These are phyloP conservation scores for Misopates orontium DNA, from an alignment of 257 asterid species.

Conservation along the genomic window DNA sequence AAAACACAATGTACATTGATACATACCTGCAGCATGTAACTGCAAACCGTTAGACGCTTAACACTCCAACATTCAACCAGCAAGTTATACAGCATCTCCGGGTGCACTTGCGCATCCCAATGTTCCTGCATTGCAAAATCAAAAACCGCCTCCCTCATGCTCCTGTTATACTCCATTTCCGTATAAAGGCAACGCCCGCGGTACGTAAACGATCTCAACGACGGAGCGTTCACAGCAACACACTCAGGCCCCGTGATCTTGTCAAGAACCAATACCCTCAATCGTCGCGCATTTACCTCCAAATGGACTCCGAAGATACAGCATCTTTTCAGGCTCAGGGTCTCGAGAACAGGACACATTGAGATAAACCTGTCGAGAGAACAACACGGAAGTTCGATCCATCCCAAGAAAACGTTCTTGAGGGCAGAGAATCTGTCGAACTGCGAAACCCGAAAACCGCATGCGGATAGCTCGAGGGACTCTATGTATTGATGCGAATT, in stretches of 20 bases:
- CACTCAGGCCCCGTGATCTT: slow-evolving; percentile 8
- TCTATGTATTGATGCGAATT: slow-evolving; percentile 5
- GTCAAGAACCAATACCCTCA: slow-evolving; percentile 28
- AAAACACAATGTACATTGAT: no score
- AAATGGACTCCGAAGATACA: not conserved
- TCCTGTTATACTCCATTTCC: not conserved
- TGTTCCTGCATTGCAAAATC: slow-evolving; percentile 27
- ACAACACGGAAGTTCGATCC: slow-evolving; percentile 18
- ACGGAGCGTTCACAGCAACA: slow-evolving; percentile 16
- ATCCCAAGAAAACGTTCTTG: slow-evolving; percentile 26
- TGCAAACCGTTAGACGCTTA: slow-evolving; percentile 33
- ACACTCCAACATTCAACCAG: not conserved
- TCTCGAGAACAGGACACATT: slow-evolving; percentile 25
- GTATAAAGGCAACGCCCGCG: slow-evolving; percentile 12
- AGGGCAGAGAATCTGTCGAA: slow-evolving; percentile 10
- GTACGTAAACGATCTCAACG: slow-evolving; percentile 28
- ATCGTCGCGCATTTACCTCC: slow-evolving; percentile 2
- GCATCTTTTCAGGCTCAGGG: slow-evolving; percentile 24
- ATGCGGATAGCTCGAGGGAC: slow-evolving; percentile 25
- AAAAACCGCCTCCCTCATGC: slow-evolving; percentile 26
- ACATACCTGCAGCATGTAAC: slow-evolving; percentile 37
- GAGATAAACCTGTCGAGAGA: not conserved
- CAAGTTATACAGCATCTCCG: slow-evolving; percentile 20
- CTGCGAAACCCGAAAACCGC: not conserved
- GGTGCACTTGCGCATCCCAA: not conserved